Evolutionary conservation across 2,329 filamentous ascomycete species (phyloP), one percentile per base, ranked within the genome.

Genomic region (Penicillium digitatum): DNA sequence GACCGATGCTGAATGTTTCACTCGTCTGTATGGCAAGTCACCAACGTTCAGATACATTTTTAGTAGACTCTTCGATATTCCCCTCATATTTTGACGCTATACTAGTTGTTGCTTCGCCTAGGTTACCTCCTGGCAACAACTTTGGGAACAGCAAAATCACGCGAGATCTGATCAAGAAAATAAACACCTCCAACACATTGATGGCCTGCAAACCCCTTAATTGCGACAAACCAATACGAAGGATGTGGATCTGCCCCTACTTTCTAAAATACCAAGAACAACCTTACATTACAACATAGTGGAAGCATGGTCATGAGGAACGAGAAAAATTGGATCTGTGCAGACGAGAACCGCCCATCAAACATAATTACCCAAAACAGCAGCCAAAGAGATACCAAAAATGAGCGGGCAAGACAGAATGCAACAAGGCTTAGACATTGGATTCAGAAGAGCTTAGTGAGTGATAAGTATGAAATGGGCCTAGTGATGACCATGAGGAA

Each of bases 401-500:
- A 20, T 27, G 32, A 47, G 16, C 39, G 20, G 34, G n/a, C 26
- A 47, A 48, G 27, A 37, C 20, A 10, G 51, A 38, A 58, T 50
- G 29, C 52, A 45, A 42, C 48, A 54, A 5, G 49, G 46, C 50
- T 37, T 37, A 52, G 34, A 54, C 54, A 56, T 59, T 55, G 55
- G 44, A 55, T 61, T 62, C 40, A 48, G 48, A 60, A 38, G 56
- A 61, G 58, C 56, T 49, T 51, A 37, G 31, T 24, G 32, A 55
- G 55, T 59, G 48, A 57, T 45, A 61, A 54, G 55, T 58, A 62
- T 48, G 56, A 60, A 58, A 52, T 24, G 52, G 60, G 65, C 56
- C 59, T 58, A 60, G 59, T 62, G 53, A 64, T 63, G 66, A 64
- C 61, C 62, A 61, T 60, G 60, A 64, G 58, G 43, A 62, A 61